These are phyloP conservation scores for Talaromyces thailandensis DNA, from an alignment of 495 filamentous ascomycete species.

Conservation along the genomic window DNA sequence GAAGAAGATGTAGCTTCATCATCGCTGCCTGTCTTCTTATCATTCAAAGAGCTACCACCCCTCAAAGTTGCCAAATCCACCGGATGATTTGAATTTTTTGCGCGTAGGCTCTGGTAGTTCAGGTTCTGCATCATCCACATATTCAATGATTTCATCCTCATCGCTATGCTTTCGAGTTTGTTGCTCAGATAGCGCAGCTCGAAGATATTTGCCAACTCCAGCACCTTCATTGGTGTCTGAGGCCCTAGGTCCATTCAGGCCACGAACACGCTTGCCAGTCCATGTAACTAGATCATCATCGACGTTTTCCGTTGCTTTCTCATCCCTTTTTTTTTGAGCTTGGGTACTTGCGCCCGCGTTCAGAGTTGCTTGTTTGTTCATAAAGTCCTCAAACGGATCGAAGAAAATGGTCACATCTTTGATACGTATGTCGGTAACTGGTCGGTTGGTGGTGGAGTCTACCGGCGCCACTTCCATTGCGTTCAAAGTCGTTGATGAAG, in stretches of 20 bases:
- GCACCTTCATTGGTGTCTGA: constrained; percentile 30
- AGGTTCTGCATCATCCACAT: constrained; percentile 47
- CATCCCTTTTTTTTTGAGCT: constrained; percentile 27
- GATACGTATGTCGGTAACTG: constrained; percentile 67
- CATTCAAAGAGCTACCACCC: constrained; percentile 42
- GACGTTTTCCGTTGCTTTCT: constrained; percentile 37
- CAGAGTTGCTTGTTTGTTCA: constrained; percentile 36
- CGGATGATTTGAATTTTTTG: constrained; percentile 64
- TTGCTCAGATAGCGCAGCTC: constrained; percentile 39
- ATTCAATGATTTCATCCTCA: constrained; percentile 50
- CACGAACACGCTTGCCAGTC: constrained; percentile 77
- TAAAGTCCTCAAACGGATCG: constrained; percentile 92
- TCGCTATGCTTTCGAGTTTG: constrained; percentile 13
- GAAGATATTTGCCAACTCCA: constrained; percentile 75
- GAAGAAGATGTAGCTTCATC: neutral
- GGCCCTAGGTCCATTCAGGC: constrained; percentile 40
- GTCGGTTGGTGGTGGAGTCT: constrained; percentile 58
- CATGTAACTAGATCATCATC: constrained; percentile 83
- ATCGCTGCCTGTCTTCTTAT: neutral
- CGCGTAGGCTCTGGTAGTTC: constrained; percentile 56
- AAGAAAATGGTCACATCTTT: constrained; percentile 80
- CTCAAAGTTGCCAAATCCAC: constrained; percentile 94
- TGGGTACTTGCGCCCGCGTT: constrained; percentile 39
- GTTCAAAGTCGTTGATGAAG: constrained; percentile 47
- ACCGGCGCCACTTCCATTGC: constrained; percentile 64